Percentiles rank a stretch among this genome's conserved stretches.
Evolutionary conservation across 805 yeast genomes (phyloP).

Genomic region (Priceomyces melissophilus): DNA sequence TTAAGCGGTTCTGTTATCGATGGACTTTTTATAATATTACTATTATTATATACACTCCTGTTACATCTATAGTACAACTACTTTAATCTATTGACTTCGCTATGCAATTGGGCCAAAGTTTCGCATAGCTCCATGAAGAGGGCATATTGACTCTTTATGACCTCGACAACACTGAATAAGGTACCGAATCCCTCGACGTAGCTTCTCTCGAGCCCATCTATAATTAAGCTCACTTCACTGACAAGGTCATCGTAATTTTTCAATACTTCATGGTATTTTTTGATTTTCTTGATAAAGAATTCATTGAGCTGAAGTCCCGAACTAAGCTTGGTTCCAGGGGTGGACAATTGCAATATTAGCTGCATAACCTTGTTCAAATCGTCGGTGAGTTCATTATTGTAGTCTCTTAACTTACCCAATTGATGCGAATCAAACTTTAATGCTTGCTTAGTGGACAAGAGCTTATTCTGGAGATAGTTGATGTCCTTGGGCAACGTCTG

Average conservation of each 20-base stretch:
- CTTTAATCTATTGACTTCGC: conserved; percentile 21
- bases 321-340: conserved; percentile 56
- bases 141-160: conserved; percentile 64
- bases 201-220: conserved; percentile 39
- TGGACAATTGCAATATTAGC: conserved; percentile 47
- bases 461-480: conserved; percentile 56
- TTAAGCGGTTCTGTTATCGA: too few relatives aligned
- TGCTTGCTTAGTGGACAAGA: conserved; percentile 65
- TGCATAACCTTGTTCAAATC: conserved; percentile 54
- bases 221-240: conserved; percentile 55
- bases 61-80: conserved; percentile 1
- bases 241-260: conserved; percentile 61
- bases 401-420: conserved; percentile 28
- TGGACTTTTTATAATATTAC: neutral
- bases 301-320: conserved; percentile 53
- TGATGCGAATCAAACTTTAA: conserved; percentile 44
- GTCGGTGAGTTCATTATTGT: conserved; percentile 40
- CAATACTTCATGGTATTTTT: conserved; percentile 45
- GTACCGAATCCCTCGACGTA: conserved; percentile 40
- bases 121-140: conserved; percentile 75
- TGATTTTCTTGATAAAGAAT: conserved; percentile 51
- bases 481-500: conserved; percentile 73
- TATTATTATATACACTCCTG: neutral
- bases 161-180: conserved; percentile 48
- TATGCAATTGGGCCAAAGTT: conserved; percentile 66